These are phyloP conservation scores for Arabis hirsuta DNA, from an alignment of 345 rosid species.

Conservation along the genomic window DNA sequence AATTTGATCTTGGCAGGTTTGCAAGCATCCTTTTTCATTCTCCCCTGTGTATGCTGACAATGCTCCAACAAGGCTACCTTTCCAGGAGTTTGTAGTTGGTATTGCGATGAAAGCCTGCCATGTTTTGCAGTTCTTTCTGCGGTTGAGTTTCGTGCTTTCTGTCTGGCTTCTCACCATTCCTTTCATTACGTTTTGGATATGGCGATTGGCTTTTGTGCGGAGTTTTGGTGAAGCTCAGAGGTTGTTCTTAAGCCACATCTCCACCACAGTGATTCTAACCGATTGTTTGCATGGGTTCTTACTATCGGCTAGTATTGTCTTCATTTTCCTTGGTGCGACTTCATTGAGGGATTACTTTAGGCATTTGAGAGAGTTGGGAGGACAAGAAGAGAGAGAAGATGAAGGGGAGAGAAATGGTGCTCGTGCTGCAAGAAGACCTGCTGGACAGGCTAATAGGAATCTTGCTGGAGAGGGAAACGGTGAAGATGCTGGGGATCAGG, in stretches of 20 bases:
- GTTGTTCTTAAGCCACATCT: conserved; percentile 87
- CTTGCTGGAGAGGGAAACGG: conserved; percentile 75
- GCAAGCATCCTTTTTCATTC: conserved; percentile 95
- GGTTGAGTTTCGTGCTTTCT: conserved; percentile 89
- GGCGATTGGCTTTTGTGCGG: conserved; percentile 93
- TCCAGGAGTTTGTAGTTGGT: conserved; percentile 96
- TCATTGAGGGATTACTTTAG: conserved; percentile 95
- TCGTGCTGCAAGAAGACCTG: conserved; percentile 77
- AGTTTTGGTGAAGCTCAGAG: conserved; percentile 94
- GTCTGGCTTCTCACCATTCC: conserved; percentile 98
- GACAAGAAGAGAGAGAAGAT: conserved; percentile 95
- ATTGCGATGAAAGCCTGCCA: conserved; percentile 96
- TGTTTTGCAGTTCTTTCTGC: conserved; percentile 88
- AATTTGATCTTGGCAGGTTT: conserved; percentile 59
- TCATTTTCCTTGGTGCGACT: conserved; percentile 95
- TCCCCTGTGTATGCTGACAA: conserved; percentile 97
- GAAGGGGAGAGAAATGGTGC: conserved; percentile 93
- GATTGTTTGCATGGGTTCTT: conserved; percentile 99
- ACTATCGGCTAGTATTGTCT: conserved; percentile 95
- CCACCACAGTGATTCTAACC: conserved; percentile 84
- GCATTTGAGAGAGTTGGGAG: conserved; percentile 93
- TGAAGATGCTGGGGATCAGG: conserved; percentile 84
- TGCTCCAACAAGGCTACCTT: conserved; percentile 98
- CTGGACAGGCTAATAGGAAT: conserved; percentile 80
- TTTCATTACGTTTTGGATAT: conserved; percentile 95